A percentile compares a stretch with the other conserved stretches of the same genome.
These are phyloP conservation scores for Crithidia bombi DNA, from an alignment of 208 protist species.

Conservation along the genomic window DNA sequence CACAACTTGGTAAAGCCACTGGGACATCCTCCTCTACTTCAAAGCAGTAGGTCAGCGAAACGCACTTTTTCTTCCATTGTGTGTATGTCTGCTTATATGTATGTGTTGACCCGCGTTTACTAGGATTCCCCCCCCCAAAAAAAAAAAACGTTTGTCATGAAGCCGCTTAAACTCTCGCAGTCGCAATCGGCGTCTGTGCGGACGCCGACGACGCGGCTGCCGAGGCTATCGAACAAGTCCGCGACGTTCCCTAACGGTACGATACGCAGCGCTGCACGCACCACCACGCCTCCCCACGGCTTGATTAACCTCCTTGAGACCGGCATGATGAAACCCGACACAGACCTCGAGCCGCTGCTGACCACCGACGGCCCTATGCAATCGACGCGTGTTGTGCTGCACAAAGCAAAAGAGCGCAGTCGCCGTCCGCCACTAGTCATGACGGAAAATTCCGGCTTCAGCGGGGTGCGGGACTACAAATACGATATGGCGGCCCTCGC, in stretches of 20 bases:
- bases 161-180: constrained; percentile 13
- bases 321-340: constrained; percentile 42
- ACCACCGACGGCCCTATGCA: constrained; percentile 64
- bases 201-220: constrained; percentile 14
- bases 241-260: constrained; percentile 2
- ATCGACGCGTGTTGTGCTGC: constrained; percentile 43
- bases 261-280: background rate
- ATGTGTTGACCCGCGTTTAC: no score
- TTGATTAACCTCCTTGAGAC: constrained; percentile 55
- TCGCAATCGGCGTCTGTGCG: constrained; percentile 6
- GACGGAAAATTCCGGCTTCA: constrained; percentile 73
- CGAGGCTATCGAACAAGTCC: constrained; percentile 3
- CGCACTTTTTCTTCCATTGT: no score
- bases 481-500: constrained; percentile 80
- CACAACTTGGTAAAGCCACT: no score
- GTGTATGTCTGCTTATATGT: no score
- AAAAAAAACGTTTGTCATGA: constrained; percentile 3
- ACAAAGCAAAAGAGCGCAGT: constrained; percentile 20
- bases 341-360: constrained; percentile 70
- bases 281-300: constrained; percentile 8
- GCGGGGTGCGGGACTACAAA: constrained; percentile 57
- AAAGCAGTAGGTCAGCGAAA: no score
- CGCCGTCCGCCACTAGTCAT: constrained; percentile 42
- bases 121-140: no score
- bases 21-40: no score